phyloP scores from a whole-genome alignment of 2,329 filamentous ascomycete genomes.

The Aspergillus hortae region DNA sequence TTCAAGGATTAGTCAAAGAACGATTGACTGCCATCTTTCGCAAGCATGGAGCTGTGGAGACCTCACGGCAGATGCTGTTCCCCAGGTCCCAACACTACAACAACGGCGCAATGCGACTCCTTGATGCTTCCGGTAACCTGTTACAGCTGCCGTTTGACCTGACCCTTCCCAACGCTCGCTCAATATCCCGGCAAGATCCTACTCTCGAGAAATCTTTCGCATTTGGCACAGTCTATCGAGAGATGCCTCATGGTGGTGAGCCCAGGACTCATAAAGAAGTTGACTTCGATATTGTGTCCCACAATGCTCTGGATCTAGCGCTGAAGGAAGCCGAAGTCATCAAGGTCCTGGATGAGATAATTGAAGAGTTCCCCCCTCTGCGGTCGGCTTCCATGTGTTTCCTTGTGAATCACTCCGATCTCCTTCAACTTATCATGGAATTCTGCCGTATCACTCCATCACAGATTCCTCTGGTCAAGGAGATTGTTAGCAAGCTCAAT shows the following conservation, averaged over 20 bases:
- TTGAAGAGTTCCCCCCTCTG: slow-evolving; percentile 73
- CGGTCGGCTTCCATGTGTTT: slow-evolving; percentile 75
- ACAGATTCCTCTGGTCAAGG: slow-evolving; percentile 70
- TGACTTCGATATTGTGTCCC: slow-evolving; percentile 93
- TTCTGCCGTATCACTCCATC: slow-evolving; percentile 73
- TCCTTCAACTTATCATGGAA: slow-evolving; percentile 85
- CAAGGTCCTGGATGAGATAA: slow-evolving; percentile 90
- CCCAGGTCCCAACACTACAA: slow-evolving; percentile 77
- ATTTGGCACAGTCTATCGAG: slow-evolving; percentile 84
- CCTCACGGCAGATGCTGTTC: slow-evolving; percentile 69
- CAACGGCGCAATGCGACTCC: slow-evolving; percentile 69
- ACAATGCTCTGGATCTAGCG: slow-evolving; percentile 73
- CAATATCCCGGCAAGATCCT: slow-evolving; percentile 65
- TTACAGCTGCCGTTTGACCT: slow-evolving; percentile 93
- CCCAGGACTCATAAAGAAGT: slow-evolving; percentile 82
- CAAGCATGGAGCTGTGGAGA: slow-evolving; percentile 83
- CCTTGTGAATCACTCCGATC: slow-evolving; percentile 81
- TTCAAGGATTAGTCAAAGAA: slow-evolving; percentile 71
- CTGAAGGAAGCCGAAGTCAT: slow-evolving; percentile 91
- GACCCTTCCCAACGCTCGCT: slow-evolving; percentile 81
- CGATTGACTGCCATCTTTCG: slow-evolving; percentile 75
- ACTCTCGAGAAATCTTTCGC: slow-evolving; percentile 73
- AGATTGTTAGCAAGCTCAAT: slow-evolving; percentile 82
- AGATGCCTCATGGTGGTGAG: slow-evolving; percentile 72
- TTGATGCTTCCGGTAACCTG: slow-evolving; percentile 81